Conservation (phyloP, 148 eudicot genomes). For the Cornus suecica region DNA sequence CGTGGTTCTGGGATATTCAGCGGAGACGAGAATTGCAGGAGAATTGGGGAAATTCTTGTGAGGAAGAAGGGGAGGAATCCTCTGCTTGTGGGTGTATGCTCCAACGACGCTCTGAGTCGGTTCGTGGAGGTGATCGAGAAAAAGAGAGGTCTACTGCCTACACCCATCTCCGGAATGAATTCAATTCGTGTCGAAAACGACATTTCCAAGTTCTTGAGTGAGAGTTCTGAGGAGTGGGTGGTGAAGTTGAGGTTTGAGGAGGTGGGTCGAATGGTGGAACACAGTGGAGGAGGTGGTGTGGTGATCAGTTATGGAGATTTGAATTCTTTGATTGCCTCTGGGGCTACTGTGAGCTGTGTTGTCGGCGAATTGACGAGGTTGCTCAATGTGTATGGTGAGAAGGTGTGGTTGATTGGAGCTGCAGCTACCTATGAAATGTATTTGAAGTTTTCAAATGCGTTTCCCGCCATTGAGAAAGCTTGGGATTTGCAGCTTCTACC, state of each 20-base stretch:
- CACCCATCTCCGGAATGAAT: constrained; percentile 38
- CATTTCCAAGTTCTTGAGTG: constrained; percentile 30
- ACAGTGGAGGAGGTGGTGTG: constrained; percentile 51
- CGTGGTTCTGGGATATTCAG: constrained; percentile 17
- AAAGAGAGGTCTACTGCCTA: constrained; percentile 33
- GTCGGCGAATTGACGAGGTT: constrained; percentile 44
- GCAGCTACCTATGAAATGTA: constrained; percentile 56
- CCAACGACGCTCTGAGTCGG: constrained; percentile 40
- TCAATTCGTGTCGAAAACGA: constrained; percentile 49
- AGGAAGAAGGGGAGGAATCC: constrained; percentile 57
- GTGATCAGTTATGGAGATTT: constrained; percentile 55
- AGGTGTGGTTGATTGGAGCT: constrained; percentile 66
- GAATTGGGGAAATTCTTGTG: constrained; percentile 56
- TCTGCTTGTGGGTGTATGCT: constrained; percentile 53
- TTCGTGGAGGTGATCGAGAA: constrained; percentile 49
- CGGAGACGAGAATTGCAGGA: constrained; percentile 38
- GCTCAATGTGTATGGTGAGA: constrained; percentile 36
- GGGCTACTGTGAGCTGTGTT: constrained; percentile 37
- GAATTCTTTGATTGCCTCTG: constrained; percentile 37
- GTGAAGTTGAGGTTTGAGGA: constrained; percentile 45
- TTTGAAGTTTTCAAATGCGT: constrained; percentile 51
- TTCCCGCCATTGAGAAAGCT: constrained; percentile 57
- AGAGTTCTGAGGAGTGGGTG: constrained; percentile 28
- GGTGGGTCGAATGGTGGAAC: constrained; percentile 36
- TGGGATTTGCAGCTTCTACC: constrained; percentile 78